Evolutionary conservation across 441 rosid species (phyloP).

Genomic region (Erodium texanum): DNA sequence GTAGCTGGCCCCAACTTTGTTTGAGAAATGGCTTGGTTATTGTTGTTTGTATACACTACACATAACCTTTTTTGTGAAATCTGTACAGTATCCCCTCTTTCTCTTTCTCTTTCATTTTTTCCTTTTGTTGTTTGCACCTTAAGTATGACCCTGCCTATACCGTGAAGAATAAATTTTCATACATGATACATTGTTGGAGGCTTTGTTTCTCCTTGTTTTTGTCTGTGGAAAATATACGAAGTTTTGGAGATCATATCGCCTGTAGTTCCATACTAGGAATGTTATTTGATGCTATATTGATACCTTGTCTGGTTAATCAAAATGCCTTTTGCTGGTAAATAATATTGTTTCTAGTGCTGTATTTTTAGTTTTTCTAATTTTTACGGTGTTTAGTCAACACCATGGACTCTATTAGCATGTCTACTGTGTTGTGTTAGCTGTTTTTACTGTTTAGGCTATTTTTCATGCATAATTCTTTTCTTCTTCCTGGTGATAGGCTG

Average conservation of each 20-base stretch:
- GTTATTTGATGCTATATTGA: background rate
- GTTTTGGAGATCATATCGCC: no score
- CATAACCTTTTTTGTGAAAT: background rate
- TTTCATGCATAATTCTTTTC: background rate
- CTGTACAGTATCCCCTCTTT: background rate
- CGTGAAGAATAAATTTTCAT: background rate
- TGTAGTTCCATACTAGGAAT: background rate
- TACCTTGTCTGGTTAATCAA: background rate
- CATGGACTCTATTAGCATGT: background rate
- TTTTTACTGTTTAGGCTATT: background rate
- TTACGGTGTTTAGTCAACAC: background rate
- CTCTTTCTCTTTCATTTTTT: background rate
- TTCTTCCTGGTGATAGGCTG: background rate
- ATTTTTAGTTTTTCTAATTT: background rate
- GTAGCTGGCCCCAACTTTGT: background rate
- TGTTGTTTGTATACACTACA: background rate
- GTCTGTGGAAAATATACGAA: no score
- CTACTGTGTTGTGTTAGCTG: background rate
- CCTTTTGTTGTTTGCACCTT: background rate
- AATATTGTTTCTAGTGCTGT: no score
- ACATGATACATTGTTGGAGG: background rate
- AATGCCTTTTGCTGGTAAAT: background rate
- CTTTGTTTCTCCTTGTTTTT: background rate
- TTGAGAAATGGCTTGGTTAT: background rate
- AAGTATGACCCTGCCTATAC: background rate